These are phyloP conservation scores for Rhynchosporium secalis DNA, from an alignment of 2,329 filamentous ascomycete species.

Conservation along the genomic window DNA sequence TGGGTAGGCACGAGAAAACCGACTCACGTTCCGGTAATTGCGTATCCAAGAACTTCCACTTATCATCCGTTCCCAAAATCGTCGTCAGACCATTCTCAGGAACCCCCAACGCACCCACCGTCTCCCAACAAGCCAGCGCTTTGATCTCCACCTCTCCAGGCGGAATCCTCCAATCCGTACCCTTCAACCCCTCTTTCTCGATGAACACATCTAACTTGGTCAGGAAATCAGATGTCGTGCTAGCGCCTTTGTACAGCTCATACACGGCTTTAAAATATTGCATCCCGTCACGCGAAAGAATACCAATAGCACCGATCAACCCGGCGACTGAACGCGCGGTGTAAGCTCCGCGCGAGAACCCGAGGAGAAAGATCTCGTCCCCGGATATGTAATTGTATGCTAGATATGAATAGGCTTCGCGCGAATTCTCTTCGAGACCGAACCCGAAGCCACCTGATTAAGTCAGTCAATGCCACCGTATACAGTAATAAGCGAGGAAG, in stretches of 20 bases:
- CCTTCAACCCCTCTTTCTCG: not conserved
- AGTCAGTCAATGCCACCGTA: not conserved
- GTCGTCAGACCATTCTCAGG: constrained; percentile 23
- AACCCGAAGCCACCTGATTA: constrained; percentile 14
- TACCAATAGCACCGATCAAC: constrained; percentile 40
- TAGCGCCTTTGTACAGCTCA: not conserved
- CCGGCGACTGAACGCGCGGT: constrained; percentile 41
- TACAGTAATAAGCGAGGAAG: not conserved
- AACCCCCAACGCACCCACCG: constrained; percentile 30
- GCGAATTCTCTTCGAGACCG: constrained; percentile 21
- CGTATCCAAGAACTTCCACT: constrained; percentile 10
- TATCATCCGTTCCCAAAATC: not conserved
- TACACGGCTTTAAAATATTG: constrained; percentile 8
- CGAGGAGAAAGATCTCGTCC: constrained; percentile 30
- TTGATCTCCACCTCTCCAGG: constrained; percentile 14
- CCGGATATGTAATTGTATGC: constrained; percentile 27
- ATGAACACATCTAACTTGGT: not conserved
- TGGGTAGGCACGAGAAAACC: not conserved
- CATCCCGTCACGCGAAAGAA: constrained; percentile 38
- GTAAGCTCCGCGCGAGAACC: constrained; percentile 45
- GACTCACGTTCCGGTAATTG: constrained; percentile 2
- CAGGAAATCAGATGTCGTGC: not conserved
- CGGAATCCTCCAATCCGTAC: not conserved
- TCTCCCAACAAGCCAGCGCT: constrained; percentile 24
- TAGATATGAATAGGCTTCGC: constrained; percentile 44